These are phyloP conservation scores for Nissolia schottii DNA, from an alignment of 306 rosid species.

Conservation along the genomic window DNA sequence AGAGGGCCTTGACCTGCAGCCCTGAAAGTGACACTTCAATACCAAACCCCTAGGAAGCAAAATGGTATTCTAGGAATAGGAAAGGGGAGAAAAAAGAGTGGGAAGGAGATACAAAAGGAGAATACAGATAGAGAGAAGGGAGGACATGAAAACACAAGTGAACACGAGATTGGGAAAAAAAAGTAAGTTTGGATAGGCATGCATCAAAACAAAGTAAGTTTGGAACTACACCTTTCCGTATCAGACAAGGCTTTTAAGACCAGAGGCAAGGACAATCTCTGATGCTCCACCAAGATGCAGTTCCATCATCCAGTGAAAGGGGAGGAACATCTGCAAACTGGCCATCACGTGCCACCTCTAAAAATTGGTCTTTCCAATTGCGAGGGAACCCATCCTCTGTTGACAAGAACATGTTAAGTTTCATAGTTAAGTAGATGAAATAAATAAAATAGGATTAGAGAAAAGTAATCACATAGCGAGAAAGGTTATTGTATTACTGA, in stretches of 20 bases:
- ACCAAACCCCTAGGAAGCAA: too few species aligned
- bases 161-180: too few species aligned
- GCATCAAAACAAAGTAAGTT: constrained; percentile 26
- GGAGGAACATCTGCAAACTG: constrained; percentile 34
- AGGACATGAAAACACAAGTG: too few species aligned
- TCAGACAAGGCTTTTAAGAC: neutral
- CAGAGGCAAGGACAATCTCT: constrained; percentile 42
- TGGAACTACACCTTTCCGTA: neutral
- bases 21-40: too few species aligned
- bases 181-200: constrained; percentile 29
- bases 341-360: constrained; percentile 36
- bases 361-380: constrained; percentile 67
- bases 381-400: constrained; percentile 98
- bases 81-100: too few species aligned
- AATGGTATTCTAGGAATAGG: too few species aligned
- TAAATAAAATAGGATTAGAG: constrained; percentile 8
- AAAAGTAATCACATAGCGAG: too few species aligned
- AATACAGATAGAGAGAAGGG: too few species aligned
- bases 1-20: too few species aligned
- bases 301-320: constrained; percentile 32
- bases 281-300: constrained; percentile 81
- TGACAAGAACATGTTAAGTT: constrained; percentile 63
- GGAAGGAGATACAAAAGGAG: too few species aligned
- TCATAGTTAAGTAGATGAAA: constrained; percentile 57
- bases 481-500: too few species aligned